These are phyloP conservation scores for Umbelopsis sp. DNA, from an alignment of 371 early-diverging fungal species.

Conservation along the genomic window DNA sequence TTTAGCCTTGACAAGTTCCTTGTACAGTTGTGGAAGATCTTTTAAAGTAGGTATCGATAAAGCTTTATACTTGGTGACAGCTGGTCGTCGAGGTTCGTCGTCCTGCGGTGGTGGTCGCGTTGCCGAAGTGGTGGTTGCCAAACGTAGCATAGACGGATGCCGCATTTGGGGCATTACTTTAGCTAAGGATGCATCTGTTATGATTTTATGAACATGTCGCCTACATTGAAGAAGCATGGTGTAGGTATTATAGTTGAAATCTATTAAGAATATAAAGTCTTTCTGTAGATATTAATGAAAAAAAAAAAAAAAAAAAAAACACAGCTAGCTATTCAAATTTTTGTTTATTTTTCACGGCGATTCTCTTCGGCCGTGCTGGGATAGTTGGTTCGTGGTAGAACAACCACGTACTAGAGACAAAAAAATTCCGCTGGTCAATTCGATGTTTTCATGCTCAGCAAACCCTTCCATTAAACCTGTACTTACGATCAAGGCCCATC, in stretches of 20 bases:
- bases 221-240: conserved; percentile 8
- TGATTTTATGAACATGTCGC: conserved; percentile 15
- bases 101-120: neutral
- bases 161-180: neutral
- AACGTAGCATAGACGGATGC: neutral
- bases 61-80: conserved; percentile 47
- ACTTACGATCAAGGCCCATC: conserved; percentile 65
- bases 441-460: neutral
- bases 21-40: conserved; percentile 57
- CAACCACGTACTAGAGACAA: conserved; percentile 4
- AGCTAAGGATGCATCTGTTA: neutral
- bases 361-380: conserved; percentile 1
- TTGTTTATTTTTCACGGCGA: conserved; percentile 17
- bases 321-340: neutral
- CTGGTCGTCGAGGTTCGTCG: conserved; percentile 1
- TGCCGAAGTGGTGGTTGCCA: neutral
- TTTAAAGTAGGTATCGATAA: conserved; percentile 37
- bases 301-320: neutral
- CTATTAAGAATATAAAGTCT: neutral
- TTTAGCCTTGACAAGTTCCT: conserved; percentile 78
- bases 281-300: neutral
- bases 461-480: neutral
- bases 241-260: neutral
- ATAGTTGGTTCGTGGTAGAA: conserved; percentile 4
- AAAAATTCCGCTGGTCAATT: neutral